A percentile compares a stretch with the other conserved stretches of the same genome.
Conservation (phyloP, 345 rosid species). For the Hibiscus mutabilis region DNA sequence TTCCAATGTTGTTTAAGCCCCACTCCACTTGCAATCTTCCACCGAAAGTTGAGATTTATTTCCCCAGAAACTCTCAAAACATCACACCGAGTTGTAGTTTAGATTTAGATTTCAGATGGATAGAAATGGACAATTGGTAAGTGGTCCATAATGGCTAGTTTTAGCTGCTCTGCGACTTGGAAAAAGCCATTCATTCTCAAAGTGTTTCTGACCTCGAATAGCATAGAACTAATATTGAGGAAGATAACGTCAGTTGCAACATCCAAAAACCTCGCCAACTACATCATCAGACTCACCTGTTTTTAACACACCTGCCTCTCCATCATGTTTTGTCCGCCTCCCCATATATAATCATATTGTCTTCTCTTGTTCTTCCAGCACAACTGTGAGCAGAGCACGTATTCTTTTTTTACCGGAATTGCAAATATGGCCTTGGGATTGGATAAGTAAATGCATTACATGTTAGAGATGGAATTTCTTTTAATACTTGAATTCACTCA, state of each 20-base stretch:
- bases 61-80: background rate
- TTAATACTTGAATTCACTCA: no score
- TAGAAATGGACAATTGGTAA: background rate
- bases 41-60: constrained; percentile 7
- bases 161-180: background rate
- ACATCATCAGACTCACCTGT: no score
- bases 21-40: background rate
- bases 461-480: no score
- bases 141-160: constrained; percentile 3
- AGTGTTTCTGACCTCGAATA: background rate
- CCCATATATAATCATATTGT: constrained; percentile 6
- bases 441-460: no score
- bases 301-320: no score
- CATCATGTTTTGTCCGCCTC: background rate
- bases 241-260: background rate
- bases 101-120: background rate
- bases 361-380: background rate
- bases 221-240: background rate
- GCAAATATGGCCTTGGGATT: no score
- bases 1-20: background rate
- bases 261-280: constrained; percentile 2
- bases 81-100: background rate
- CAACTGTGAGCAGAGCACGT: background rate
- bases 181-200: background rate
- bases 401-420: background rate